Base-by-base conservation (phyloP, 2,329 filamentous ascomycete species). In the Aspergillus sp. region DNA sequence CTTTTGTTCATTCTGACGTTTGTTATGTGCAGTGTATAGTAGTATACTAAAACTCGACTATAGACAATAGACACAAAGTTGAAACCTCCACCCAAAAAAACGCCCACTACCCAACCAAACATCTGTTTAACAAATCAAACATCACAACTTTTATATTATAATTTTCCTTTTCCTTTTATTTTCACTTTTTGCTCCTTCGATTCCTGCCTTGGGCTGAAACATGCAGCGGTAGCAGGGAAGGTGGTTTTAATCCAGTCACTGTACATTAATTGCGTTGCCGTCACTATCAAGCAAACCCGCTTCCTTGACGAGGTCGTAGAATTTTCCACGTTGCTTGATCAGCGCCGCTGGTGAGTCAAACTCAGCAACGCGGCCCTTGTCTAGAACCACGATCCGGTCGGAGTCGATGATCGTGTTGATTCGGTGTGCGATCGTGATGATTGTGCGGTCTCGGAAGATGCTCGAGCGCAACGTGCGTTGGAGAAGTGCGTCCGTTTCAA, bases 391-490 rank as follows among this genome's bases (percentile, higher is more conserved):
- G 61, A 99, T 95, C 51, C 93, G 87, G 77, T 99, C 93, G 60
- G 84, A 87, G 69, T 89, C 86, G 14, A 99, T 83, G 68, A 99
- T 98, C 11, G 95, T 99, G 79, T 98, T 98, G 79, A 99, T 96
- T 55, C 95, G 88, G 79, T 99, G 95, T 25, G 95, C 95, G 69
- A 99, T 96, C 1, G 95, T 99, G 75, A 99, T 96, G 75, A 99
- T 98, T 39, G 95, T 99, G 54, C 91, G 87, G 76, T 97, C 91
- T 61, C 88, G 84, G 78, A 99, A 99, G 73, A 87, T 82, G 66
- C 76, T 83, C 69, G 82, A 86, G 56, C 86, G 81, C 48, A 88
- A 73, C 19, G 86, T 88, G 37, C 82, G 81, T 73, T 88, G 86
- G 56, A 88, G 77, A 76, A 88, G 76, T 45, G 84, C 82, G 72